Percentiles rank a stretch among this genome's conserved stretches.
phyloP scores from a whole-genome alignment of 2,329 filamentous ascomycete species.

The Coniosporium tulheliwenetii region DNA sequence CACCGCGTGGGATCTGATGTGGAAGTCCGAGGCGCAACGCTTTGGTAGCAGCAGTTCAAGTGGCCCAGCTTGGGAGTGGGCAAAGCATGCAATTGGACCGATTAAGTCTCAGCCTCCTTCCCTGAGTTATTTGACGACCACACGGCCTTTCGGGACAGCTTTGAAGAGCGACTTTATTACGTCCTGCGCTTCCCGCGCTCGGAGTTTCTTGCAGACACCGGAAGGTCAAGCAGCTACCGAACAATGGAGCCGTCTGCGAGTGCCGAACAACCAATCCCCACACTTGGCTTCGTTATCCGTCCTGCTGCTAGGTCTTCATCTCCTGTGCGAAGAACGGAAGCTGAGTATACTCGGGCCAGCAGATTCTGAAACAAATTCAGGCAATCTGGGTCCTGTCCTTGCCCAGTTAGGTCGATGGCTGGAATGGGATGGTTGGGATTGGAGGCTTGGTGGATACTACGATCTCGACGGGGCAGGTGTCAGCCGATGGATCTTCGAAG shows the following conservation, averaged over 20 bases:
- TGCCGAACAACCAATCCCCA: too few relatives aligned
- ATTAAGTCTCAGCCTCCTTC: too few relatives aligned
- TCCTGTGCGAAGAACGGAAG: slow-evolving; percentile 82
- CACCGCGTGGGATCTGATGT: slow-evolving; percentile 17
- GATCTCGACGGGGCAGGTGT: slow-evolving; percentile 43
- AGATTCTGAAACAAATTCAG: neutral
- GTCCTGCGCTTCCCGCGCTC: too few relatives aligned
- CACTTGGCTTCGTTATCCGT: too few relatives aligned
- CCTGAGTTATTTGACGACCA: too few relatives aligned
- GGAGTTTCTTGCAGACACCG: too few relatives aligned
- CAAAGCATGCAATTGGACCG: neutral
- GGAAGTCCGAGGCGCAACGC: slow-evolving; percentile 11
- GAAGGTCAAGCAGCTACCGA: slow-evolving; percentile 20
- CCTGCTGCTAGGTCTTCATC: slow-evolving; percentile 58
- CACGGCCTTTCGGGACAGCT: too few relatives aligned
- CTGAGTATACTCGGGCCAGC: slow-evolving; percentile 35
- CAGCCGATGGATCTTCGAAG: slow-evolving; percentile 38
- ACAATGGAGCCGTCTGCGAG: slow-evolving; percentile 37
- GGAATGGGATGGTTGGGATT: slow-evolving; percentile 50
- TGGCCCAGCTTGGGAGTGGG: slow-evolving; percentile 18
- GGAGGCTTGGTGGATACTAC: slow-evolving; percentile 37
- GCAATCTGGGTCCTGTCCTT: slow-evolving; percentile 50
- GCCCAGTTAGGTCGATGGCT: slow-evolving; percentile 75
- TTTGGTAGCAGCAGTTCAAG: slow-evolving; percentile 15
- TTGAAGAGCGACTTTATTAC: too few relatives aligned